A percentile compares a stretch with the other conserved stretches of the same genome.
These are phyloP conservation scores for Solanum hybrid DNA, from an alignment of 305 asterid species.

Conservation along the genomic window DNA sequence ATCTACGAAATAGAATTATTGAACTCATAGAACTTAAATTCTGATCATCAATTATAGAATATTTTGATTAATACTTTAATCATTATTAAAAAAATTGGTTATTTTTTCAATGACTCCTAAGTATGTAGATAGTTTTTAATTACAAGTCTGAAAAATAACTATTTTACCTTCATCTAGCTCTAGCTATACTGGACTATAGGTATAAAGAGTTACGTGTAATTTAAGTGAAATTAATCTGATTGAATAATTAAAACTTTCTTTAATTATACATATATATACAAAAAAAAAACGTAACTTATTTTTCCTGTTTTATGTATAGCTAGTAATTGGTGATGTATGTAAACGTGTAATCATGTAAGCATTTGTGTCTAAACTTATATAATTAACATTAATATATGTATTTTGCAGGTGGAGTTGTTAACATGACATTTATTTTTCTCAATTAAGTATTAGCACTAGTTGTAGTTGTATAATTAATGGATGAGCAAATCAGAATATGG, in stretches of 20 bases:
- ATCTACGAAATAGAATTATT: not conserved
- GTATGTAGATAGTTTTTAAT: not conserved
- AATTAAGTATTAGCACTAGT: not conserved
- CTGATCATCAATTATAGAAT: not conserved
- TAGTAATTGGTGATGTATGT: not conserved
- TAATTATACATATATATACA: not conserved
- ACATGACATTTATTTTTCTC: not conserved
- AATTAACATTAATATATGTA: not conserved
- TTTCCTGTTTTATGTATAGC: not conserved
- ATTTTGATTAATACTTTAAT: not conserved
- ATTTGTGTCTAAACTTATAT: not conserved
- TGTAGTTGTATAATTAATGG: not conserved
- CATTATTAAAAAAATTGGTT: not conserved
- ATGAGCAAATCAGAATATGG: not conserved
- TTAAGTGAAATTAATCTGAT: not conserved
- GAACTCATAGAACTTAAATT: not conserved
- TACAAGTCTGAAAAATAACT: not conserved
- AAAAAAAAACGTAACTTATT: not conserved
- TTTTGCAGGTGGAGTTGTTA: not conserved
- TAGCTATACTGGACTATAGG: not conserved
- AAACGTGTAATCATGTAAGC: not conserved
- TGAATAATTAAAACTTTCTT: not conserved
- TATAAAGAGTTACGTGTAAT: not conserved
- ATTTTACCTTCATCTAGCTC: not conserved
- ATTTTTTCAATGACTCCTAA: not conserved